phyloP scores from a whole-genome alignment of 2,329 filamentous ascomycete species.

The Neonectria magnoliae region DNA sequence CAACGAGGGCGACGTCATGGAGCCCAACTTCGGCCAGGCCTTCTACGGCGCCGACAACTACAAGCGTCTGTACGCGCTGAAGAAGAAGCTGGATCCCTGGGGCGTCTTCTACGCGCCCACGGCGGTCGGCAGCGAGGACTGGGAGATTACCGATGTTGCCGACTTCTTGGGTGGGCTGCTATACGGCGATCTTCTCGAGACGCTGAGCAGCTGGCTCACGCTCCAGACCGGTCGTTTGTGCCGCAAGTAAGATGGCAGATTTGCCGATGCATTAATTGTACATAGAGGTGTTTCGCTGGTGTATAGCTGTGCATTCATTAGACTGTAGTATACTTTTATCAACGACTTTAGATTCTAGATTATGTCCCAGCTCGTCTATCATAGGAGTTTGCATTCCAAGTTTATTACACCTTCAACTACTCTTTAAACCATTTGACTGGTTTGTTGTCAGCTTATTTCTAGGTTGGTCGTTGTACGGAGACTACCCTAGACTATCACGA shows the following conservation, averaged over 20 bases:
- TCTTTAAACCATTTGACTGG: background rate
- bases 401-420: background rate
- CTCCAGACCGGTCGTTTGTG: conserved; percentile 30
- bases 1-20: conserved; percentile 48
- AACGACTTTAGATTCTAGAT: background rate
- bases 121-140: conserved; percentile 30
- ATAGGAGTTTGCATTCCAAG: background rate
- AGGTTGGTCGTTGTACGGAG: background rate
- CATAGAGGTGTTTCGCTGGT: background rate
- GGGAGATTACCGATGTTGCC: conserved; percentile 20
- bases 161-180: conserved; percentile 15
- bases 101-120: conserved; percentile 40
- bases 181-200: conserved; percentile 26
- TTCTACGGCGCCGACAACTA: conserved; percentile 46
- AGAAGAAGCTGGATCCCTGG: conserved; percentile 46
- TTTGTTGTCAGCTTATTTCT: background rate
- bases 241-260: conserved; percentile 11
- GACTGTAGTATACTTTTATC: background rate
- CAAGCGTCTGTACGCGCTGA: conserved; percentile 41
- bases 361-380: background rate
- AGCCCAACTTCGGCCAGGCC: conserved; percentile 43
- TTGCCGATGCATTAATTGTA: background rate
- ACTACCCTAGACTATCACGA: background rate
- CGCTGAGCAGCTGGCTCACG: conserved; percentile 27
- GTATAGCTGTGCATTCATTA: background rate